These are phyloP conservation scores for Cryphonectria nitschkei DNA, from an alignment of 2,329 filamentous ascomycete genomes.

Conservation along the genomic window DNA sequence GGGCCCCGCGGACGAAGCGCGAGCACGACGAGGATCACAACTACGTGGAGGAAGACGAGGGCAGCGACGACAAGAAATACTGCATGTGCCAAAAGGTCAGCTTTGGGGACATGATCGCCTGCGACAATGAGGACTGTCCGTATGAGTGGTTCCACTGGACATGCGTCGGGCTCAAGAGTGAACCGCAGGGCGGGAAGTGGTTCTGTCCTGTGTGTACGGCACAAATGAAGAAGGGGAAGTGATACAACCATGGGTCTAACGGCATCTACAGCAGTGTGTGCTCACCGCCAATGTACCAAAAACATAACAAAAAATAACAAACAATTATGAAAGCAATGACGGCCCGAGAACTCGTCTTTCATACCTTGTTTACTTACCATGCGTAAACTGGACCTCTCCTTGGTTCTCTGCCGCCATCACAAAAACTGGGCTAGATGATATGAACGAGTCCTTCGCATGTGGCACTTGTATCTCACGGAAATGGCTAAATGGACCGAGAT, in stretches of 20 bases:
- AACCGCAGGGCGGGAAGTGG: conserved; percentile 65
- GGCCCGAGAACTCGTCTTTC: not conserved
- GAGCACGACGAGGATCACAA: conserved; percentile 47
- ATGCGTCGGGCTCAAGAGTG: conserved; percentile 69
- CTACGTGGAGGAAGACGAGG: conserved; percentile 68
- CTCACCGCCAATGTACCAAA: not conserved
- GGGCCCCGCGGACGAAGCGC: conserved; percentile 36
- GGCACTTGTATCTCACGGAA: not conserved
- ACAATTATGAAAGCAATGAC: not conserved
- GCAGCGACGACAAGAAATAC: conserved; percentile 79
- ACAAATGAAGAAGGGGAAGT: conserved; percentile 48
- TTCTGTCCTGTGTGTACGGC: conserved; percentile 66
- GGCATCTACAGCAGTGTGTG: not conserved
- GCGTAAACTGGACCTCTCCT: too few relatives aligned
- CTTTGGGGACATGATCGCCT: conserved; percentile 87
- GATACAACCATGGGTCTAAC: not conserved
- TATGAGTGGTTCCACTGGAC: conserved; percentile 90
- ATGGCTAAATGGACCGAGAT: not conserved
- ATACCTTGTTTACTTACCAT: too few relatives aligned
- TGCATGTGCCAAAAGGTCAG: conserved; percentile 83
- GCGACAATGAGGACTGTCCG: conserved; percentile 80
- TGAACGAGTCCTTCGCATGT: not conserved
- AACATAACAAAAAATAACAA: not conserved
- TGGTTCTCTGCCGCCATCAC: not conserved
- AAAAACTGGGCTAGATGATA: not conserved